Evolutionary conservation across 805 yeast genomes (phyloP).

Genomic region (Metschnikowia gruessii): DNA sequence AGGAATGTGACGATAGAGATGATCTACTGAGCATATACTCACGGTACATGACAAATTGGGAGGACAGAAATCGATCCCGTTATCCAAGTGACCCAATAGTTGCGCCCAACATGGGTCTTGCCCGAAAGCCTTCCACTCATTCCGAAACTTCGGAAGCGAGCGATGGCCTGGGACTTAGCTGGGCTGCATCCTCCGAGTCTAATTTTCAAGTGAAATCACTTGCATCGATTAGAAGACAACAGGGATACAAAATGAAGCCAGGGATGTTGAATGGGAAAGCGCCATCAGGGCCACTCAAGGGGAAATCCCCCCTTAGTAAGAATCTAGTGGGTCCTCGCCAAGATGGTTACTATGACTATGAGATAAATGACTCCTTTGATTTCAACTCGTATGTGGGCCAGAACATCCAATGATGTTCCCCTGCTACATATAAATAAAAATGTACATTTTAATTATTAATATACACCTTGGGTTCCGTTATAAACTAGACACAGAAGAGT

Average conservation of each 20-base stretch:
- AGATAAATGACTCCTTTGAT: constrained; percentile 32
- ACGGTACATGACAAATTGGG: constrained; percentile 29
- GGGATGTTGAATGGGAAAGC: background rate
- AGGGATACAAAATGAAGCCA: background rate
- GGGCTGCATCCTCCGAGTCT: constrained; percentile 20
- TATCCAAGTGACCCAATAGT: background rate
- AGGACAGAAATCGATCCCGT: background rate
- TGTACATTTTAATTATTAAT: background rate
- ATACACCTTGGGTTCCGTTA: too few relatives aligned
- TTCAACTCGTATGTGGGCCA: constrained; percentile 38
- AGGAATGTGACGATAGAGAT: constrained; percentile 27
- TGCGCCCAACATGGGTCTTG: background rate
- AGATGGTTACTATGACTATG: constrained; percentile 35
- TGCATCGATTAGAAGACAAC: constrained; percentile 8
- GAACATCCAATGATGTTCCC: constrained; percentile 9
- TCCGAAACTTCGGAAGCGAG: constrained; percentile 16
- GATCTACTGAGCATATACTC: constrained; percentile 43
- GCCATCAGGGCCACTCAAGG: background rate
- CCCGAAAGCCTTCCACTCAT: constrained; percentile 6
- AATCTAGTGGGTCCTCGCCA: background rate
- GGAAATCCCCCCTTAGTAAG: background rate
- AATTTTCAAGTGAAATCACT: constrained; percentile 16
- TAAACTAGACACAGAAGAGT: too few relatives aligned
- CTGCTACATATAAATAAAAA: background rate
- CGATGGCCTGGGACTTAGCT: constrained; percentile 15